Base-by-base conservation (phyloP, 2,329 filamentous ascomycete species). In the Sarocladium strictum region DNA sequence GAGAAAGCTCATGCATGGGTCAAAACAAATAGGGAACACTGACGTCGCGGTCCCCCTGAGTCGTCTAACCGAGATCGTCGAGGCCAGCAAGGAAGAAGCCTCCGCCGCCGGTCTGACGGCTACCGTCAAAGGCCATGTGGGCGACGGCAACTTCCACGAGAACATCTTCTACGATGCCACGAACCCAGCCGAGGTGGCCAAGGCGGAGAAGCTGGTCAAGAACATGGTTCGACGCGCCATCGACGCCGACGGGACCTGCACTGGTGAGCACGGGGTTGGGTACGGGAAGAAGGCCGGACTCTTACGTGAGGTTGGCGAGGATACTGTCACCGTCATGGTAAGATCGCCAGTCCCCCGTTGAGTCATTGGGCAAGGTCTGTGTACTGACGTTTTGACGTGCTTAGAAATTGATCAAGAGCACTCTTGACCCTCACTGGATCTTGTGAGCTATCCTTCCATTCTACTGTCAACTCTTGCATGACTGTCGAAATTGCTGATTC, bases 131-230 rank as follows among this genome's bases (percentile, higher is more conserved):
- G 89, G 89, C 2, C 89, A 95, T 64, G 85, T 94, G 55, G 89
- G 89, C 6, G 89, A 93, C 65, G 89, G 89, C 40, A 94, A 94
- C 66, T 94, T 94, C 71, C 89, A 94, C 66, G 84, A 89, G 64
- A 86, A 84, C 64, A 90, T 95, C 67, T 83, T 93, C 69, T 94
- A 92, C 66, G 80, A 91, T 67, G 79, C 79, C 33, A 78, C 75
- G 24, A 75, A 89, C 56, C 76, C 80, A 3, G 80, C 75, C 26
- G 85, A 93, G 69, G 78, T 77, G 58, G 83, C 77, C 33, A 85
- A 84, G 55, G 87, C 90, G 1, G 86, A 90, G 65, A 78, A 76
- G 54, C 87, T 86, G 58, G 87, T 94, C 29, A 82, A 89, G 63
- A 84, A 87, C 60, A 93, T 94, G 88, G 87, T 93, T 19, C 78